Conservation (phyloP, 768 basidiomycete species). For the Lentinula guzmanii region DNA sequence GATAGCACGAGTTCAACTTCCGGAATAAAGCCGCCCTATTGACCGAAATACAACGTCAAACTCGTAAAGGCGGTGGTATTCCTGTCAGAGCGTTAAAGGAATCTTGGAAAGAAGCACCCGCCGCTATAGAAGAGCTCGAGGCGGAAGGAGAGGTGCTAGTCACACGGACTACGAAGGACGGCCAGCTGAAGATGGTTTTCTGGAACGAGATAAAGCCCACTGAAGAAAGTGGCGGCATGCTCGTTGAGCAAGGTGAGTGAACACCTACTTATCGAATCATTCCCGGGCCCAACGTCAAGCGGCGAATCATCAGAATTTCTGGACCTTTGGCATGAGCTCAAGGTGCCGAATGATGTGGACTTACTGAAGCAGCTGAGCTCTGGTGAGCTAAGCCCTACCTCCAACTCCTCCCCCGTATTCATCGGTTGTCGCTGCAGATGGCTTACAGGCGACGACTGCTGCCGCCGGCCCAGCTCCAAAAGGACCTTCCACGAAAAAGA, state of each 20-base stretch:
- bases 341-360: conserved; percentile 83
- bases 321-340: conserved; percentile 81
- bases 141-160: conserved; percentile 84
- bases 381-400: conserved; percentile 33
- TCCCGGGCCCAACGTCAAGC: not conserved
- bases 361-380: conserved; percentile 70
- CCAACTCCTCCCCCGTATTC: conserved; percentile 3
- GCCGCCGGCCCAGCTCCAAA: conserved; percentile 48
- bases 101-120: conserved; percentile 84
- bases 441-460: conserved; percentile 72
- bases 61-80: conserved; percentile 79
- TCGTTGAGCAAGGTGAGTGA: conserved; percentile 73
- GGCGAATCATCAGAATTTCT: conserved; percentile 57
- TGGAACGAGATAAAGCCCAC: conserved; percentile 85
- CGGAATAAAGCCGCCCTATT: conserved; percentile 79
- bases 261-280: not conserved
- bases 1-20: conserved; percentile 81
- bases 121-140: conserved; percentile 84
- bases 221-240: conserved; percentile 62
- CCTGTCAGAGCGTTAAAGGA: conserved; percentile 82
- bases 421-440: conserved; percentile 40
- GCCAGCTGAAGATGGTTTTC: conserved; percentile 78
- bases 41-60: conserved; percentile 81
- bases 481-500: conserved; percentile 57
- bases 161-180: conserved; percentile 81